Percentiles rank a stretch among this genome's conserved stretches.
phyloP scores from a whole-genome alignment of 192 early-diverging fungal genomes.

The Dimargaris cristalligena region DNA sequence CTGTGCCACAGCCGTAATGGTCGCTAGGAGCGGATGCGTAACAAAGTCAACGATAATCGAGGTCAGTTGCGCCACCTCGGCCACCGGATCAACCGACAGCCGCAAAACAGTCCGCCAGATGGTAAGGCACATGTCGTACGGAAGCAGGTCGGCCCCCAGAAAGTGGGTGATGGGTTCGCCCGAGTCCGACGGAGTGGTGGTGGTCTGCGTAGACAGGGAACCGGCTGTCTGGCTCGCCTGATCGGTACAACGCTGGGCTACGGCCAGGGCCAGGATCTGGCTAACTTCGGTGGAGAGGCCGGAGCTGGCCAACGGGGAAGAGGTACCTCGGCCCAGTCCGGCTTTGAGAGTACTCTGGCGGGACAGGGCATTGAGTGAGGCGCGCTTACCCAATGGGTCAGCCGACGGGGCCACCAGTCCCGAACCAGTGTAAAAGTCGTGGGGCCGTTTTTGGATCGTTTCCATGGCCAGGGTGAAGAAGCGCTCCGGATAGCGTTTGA shows the following conservation, averaged over 20 bases:
- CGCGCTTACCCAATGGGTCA: too few species aligned
- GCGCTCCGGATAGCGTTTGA: slow-evolving; percentile 31
- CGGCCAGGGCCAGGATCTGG: background rate
- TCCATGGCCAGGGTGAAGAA: slow-evolving; percentile 48
- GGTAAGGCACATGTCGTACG: slow-evolving; percentile 25
- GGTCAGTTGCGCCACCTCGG: slow-evolving; percentile 43
- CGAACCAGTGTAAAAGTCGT: too few species aligned
- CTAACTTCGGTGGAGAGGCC: background rate
- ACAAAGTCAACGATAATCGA: slow-evolving; percentile 49
- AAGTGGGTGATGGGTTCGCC: slow-evolving; percentile 2
- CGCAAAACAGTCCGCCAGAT: slow-evolving; percentile 63
- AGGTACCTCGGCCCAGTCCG: background rate
- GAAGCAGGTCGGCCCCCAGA: slow-evolving; percentile 12
- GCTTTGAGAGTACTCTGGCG: background rate
- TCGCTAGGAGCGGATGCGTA: slow-evolving; percentile 26
- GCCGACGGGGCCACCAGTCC: background rate
- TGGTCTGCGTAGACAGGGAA: too few species aligned
- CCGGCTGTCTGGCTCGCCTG: slow-evolving; percentile 11
- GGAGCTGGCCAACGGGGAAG: background rate
- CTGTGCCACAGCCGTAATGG: background rate
- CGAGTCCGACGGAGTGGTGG: too few species aligned
- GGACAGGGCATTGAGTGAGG: background rate
- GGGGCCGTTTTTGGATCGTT: slow-evolving; percentile 20
- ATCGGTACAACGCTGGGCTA: background rate
- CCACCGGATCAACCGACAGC: slow-evolving; percentile 58